phyloP scores from a whole-genome alignment of 495 filamentous ascomycete genomes.

The Talaromyces nanjingensis region DNA sequence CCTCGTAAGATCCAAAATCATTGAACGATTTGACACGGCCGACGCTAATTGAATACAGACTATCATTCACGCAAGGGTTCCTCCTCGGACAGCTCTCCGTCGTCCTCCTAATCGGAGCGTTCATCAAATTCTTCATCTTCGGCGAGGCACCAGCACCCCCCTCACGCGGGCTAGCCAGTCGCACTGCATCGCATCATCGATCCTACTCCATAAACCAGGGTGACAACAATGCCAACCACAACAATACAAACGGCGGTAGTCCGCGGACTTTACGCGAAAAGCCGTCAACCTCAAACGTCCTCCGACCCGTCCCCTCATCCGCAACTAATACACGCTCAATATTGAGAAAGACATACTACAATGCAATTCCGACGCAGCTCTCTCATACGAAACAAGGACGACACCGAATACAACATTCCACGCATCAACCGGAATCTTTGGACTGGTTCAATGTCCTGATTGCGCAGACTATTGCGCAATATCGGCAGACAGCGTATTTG shows the following conservation, averaged over 20 bases:
- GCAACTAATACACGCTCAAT: constrained; percentile 79
- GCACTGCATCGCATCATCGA: constrained; percentile 54
- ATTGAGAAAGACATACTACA: constrained; percentile 95
- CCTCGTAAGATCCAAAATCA: constrained; percentile 35
- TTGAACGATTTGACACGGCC: not conserved
- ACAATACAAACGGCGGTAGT: constrained; percentile 22
- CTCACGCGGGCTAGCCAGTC: constrained; percentile 64
- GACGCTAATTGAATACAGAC: constrained; percentile 31
- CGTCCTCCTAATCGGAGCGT: constrained; percentile 79
- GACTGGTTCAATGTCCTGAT: constrained; percentile 99
- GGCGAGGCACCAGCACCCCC: constrained; percentile 84
- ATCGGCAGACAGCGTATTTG: constrained; percentile 76
- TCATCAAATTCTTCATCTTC: constrained; percentile 99
- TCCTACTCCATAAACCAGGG: constrained; percentile 49
- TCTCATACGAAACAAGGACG: constrained; percentile 34
- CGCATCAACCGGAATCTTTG: constrained; percentile 95
- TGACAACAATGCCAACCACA: constrained; percentile 16
- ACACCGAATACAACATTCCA: constrained; percentile 48
- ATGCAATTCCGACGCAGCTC: constrained; percentile 54
- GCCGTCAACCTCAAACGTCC: constrained; percentile 64
- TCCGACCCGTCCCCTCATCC: constrained; percentile 52
- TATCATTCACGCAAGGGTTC: constrained; percentile 90
- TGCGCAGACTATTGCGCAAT: constrained; percentile 94
- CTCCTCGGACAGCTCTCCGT: constrained; percentile 90
- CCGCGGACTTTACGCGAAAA: constrained; percentile 58